These are phyloP conservation scores for Lignosus rhinocerotis DNA, from an alignment of 1,284 basidiomycete species.

Conservation along the genomic window DNA sequence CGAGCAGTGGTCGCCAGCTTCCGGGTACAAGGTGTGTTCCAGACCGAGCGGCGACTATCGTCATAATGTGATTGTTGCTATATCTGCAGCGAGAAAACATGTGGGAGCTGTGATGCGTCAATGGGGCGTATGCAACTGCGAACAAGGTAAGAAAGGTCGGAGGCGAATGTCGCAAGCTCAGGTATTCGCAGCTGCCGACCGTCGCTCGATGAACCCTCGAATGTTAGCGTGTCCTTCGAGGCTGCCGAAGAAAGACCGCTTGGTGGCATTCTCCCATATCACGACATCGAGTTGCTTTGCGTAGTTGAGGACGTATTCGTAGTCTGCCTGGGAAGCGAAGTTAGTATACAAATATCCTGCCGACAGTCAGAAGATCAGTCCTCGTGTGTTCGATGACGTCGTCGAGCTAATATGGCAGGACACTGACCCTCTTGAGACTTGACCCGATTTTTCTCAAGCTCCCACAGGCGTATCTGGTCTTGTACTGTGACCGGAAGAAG, in stretches of 20 bases:
- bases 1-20: background rate
- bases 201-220: slow-evolving; percentile 75
- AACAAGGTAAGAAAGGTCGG: slow-evolving; percentile 4
- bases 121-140: slow-evolving; percentile 3
- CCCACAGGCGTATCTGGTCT: slow-evolving; percentile 98
- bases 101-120: slow-evolving; percentile 18
- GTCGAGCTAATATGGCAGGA: slow-evolving; percentile 24
- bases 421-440: slow-evolving; percentile 79
- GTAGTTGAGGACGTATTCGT: slow-evolving; percentile 84
- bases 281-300: slow-evolving; percentile 82
- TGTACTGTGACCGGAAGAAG: slow-evolving; percentile 94
- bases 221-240: slow-evolving; percentile 80
- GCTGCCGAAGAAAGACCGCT: slow-evolving; percentile 83
- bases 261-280: slow-evolving; percentile 71
- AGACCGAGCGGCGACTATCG: slow-evolving; percentile 10
- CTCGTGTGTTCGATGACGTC: slow-evolving; percentile 23
- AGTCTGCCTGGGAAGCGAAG: slow-evolving; percentile 86
- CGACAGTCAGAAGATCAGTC: slow-evolving; percentile 23
- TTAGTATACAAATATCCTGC: slow-evolving; percentile 86
- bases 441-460: slow-evolving; percentile 92
- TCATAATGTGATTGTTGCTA: slow-evolving; percentile 10
- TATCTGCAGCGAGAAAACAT: slow-evolving; percentile 11
- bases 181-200: slow-evolving; percentile 32
- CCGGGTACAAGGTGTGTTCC: slow-evolving; percentile 3
- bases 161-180: slow-evolving; percentile 13